Evolutionary conservation across 805 yeast species (phyloP).

Genomic region (Ogataea salicorniae): DNA sequence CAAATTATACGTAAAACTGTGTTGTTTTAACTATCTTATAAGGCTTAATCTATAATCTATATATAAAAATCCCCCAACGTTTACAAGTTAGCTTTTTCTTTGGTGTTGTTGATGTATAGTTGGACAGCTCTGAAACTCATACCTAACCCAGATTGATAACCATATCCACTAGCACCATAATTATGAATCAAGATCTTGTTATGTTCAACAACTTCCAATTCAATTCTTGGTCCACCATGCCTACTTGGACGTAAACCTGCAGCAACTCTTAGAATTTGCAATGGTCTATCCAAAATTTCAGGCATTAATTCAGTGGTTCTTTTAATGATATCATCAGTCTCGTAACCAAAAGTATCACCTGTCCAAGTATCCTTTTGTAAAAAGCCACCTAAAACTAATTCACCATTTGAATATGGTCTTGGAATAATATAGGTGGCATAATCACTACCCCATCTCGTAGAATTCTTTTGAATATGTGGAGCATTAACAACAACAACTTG

Average conservation of each 20-base stretch:
- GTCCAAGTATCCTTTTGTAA: slow-evolving; percentile 60
- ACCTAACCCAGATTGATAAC: slow-evolving; percentile 63
- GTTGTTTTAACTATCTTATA: no score
- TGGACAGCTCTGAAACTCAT: slow-evolving; percentile 48
- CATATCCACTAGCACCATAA: slow-evolving; percentile 67
- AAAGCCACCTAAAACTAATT: slow-evolving; percentile 72
- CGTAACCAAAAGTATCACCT: slow-evolving; percentile 44
- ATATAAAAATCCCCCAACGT: no score
- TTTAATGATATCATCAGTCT: slow-evolving; percentile 42
- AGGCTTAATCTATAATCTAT: no score
- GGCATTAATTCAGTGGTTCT: slow-evolving; percentile 54
- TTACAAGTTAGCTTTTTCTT: neutral
- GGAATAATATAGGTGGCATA: slow-evolving; percentile 68
- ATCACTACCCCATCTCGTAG: slow-evolving; percentile 54
- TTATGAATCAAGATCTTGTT: slow-evolving; percentile 55
- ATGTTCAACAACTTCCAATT: slow-evolving; percentile 39
- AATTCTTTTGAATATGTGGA: slow-evolving; percentile 59
- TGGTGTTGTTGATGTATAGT: slow-evolving; percentile 3
- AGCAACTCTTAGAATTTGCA: slow-evolving; percentile 56
- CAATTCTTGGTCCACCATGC: slow-evolving; percentile 71
- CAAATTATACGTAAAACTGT: no score
- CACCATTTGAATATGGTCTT: slow-evolving; percentile 60
- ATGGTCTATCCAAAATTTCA: slow-evolving; percentile 34
- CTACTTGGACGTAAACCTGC: slow-evolving; percentile 78
- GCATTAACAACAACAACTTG: slow-evolving; percentile 72